Evolutionary conservation across 169 alveolate genomes (phyloP).

Genomic region (Perkinsus marinus): DNA sequence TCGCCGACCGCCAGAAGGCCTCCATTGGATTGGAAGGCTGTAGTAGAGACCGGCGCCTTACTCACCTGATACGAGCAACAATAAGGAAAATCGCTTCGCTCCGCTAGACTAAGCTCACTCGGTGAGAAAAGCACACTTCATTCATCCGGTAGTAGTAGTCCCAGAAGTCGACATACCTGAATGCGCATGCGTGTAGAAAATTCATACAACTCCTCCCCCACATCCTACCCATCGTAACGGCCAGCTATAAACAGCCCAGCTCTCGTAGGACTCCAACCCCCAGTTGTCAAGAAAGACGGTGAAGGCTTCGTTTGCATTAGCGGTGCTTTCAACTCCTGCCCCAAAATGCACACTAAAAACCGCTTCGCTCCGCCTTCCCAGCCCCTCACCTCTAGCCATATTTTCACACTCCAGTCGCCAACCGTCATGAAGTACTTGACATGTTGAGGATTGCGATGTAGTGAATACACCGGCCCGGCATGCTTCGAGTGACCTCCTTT

Average conservation of each 20-base stretch:
- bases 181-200: conserved; percentile 29
- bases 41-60: conserved; percentile 9
- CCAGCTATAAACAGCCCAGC: conserved; percentile 57
- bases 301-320: conserved; percentile 68
- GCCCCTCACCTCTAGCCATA: conserved; percentile 45
- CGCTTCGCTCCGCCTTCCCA: background rate
- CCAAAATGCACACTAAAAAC: conserved; percentile 22
- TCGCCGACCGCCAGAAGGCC: conserved; percentile 75
- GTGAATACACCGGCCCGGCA: conserved; percentile 72
- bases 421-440: conserved; percentile 76
- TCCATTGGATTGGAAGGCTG: conserved; percentile 40
- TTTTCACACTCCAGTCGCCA: conserved; percentile 85
- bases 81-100: conserved; percentile 6
- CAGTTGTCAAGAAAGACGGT: conserved; percentile 66
- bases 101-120: conserved; percentile 45
- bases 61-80: background rate
- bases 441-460: conserved; percentile 70
- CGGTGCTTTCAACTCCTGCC: conserved; percentile 82
- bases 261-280: conserved; percentile 81
- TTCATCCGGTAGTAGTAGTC: conserved; percentile 75
- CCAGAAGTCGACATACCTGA: conserved; percentile 79
- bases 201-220: conserved; percentile 4
- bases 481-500: conserved; percentile 52
- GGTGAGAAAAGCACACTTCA: conserved; percentile 73
- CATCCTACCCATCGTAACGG: conserved; percentile 20